Percentiles rank a stretch among this genome's conserved stretches.
phyloP scores from a whole-genome alignment of 78 protist genomes.

The Diacronema lutheri region DNA sequence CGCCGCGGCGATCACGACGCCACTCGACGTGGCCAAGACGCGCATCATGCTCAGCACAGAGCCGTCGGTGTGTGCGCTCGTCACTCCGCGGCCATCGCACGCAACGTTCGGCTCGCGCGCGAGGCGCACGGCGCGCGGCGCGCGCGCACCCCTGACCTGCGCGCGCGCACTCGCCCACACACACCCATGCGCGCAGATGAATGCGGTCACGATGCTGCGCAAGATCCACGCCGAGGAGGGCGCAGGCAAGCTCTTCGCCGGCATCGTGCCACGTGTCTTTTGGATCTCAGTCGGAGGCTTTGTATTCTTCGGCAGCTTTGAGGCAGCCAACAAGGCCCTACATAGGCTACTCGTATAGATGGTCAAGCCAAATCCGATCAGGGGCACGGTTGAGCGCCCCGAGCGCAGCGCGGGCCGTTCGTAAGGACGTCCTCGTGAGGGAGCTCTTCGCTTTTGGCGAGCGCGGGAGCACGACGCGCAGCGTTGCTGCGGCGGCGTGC shows the following conservation, averaged over 20 bases:
- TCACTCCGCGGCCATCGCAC: not conserved
- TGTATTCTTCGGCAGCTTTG: constrained; percentile 6
- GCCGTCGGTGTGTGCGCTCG: not conserved
- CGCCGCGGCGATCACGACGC: constrained; percentile 56
- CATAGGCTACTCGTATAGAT: too few relatives aligned
- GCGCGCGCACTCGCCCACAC: too few relatives aligned
- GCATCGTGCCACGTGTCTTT: not conserved
- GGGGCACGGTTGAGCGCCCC: too few relatives aligned
- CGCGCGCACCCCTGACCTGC: not conserved
- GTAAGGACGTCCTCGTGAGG: too few relatives aligned
- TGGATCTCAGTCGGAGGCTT: constrained; percentile 11
- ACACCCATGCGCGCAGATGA: too few relatives aligned
- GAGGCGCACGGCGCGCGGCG: not conserved
- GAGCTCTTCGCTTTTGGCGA: too few relatives aligned
- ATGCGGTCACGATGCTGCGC: not conserved
- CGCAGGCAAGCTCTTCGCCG: not conserved
- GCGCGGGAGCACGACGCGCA: too few relatives aligned
- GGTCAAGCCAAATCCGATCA: too few relatives aligned
- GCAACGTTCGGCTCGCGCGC: not conserved
- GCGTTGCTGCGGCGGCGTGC: too few relatives aligned
- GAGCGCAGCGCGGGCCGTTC: too few relatives aligned
- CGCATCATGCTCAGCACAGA: constrained; percentile 60
- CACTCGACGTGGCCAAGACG: constrained; percentile 75
- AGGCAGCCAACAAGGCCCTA: not conserved
- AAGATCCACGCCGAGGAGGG: not conserved